Conservation (phyloP, 495 filamentous ascomycete genomes). For the Acidomyces sp. region DNA sequence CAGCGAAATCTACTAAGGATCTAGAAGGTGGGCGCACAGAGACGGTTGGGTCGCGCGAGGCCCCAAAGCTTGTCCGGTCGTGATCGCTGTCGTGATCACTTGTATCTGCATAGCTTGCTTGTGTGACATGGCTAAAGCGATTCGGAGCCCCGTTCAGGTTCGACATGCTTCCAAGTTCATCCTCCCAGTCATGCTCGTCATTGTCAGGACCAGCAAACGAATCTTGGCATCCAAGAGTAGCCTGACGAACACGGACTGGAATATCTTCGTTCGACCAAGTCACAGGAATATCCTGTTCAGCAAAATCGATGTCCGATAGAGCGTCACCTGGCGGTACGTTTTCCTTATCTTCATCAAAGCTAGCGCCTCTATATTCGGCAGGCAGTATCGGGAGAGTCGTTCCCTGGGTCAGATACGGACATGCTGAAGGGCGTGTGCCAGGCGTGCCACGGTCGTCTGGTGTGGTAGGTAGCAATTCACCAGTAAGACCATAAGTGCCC, state of each 20-base stretch:
- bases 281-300: not conserved
- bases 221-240: not conserved
- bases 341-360: conserved; percentile 2
- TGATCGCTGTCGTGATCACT: conserved; percentile 1
- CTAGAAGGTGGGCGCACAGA: not conserved
- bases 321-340: conserved; percentile 1
- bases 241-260: not conserved
- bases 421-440: not conserved
- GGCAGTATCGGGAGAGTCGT: not conserved
- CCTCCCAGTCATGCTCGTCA: conserved; percentile 2
- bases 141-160: not conserved
- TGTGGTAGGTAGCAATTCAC: conserved; percentile 8
- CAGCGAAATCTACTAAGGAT: not conserved
- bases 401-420: not conserved
- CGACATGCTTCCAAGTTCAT: not conserved
- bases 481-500: conserved; percentile 15
- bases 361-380: not conserved
- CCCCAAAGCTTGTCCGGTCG: not conserved
- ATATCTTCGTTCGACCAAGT: conserved; percentile 8
- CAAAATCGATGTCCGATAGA: not conserved
- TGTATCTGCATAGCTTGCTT: conserved; percentile 8
- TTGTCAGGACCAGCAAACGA: not conserved
- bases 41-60: not conserved
- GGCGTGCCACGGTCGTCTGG: conserved; percentile 1
- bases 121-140: not conserved